These are phyloP conservation scores for Nannizziopsis barbatae DNA, from an alignment of 2,329 filamentous ascomycete genomes.

Conservation along the genomic window DNA sequence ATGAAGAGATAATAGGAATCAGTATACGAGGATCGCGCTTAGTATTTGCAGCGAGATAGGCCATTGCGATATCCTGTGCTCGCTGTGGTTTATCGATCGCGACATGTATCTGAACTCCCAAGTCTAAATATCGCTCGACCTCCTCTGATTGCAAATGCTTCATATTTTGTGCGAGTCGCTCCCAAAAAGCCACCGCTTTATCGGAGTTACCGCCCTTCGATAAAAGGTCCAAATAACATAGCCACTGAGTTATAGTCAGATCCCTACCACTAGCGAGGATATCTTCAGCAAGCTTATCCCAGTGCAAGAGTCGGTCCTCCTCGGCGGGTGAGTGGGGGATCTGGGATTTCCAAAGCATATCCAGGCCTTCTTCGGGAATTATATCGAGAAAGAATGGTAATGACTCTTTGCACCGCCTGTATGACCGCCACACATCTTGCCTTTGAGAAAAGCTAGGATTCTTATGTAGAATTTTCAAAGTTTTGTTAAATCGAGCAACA, in stretches of 20 bases:
- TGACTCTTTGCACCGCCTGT: slow-evolving; percentile 39
- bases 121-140: slow-evolving; percentile 34
- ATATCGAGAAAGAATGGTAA: slow-evolving; percentile 40
- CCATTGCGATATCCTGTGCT: slow-evolving; percentile 40
- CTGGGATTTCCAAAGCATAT: slow-evolving; percentile 54
- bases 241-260: slow-evolving; percentile 47
- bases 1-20: slow-evolving; percentile 59
- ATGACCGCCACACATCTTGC: slow-evolving; percentile 40
- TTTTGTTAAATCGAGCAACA: slow-evolving; percentile 32
- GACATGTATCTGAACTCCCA: slow-evolving; percentile 43
- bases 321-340: slow-evolving; percentile 34
- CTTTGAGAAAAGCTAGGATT: slow-evolving; percentile 23
- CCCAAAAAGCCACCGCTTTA: slow-evolving; percentile 54
- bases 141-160: slow-evolving; percentile 33
- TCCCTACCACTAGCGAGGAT: slow-evolving; percentile 49
- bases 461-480: slow-evolving; percentile 24
- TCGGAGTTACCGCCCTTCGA: slow-evolving; percentile 51
- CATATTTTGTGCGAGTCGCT: slow-evolving; percentile 44
- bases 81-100: slow-evolving; percentile 37
- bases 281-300: slow-evolving; percentile 54
- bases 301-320: slow-evolving; percentile 39
- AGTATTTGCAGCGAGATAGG: slow-evolving; percentile 29
- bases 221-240: slow-evolving; percentile 58
- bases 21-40: slow-evolving; percentile 30
- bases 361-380: slow-evolving; percentile 52